These are phyloP conservation scores for Arxiozyma heterogenica DNA, from an alignment of 1,139 yeast genomes.

Conservation along the genomic window DNA sequence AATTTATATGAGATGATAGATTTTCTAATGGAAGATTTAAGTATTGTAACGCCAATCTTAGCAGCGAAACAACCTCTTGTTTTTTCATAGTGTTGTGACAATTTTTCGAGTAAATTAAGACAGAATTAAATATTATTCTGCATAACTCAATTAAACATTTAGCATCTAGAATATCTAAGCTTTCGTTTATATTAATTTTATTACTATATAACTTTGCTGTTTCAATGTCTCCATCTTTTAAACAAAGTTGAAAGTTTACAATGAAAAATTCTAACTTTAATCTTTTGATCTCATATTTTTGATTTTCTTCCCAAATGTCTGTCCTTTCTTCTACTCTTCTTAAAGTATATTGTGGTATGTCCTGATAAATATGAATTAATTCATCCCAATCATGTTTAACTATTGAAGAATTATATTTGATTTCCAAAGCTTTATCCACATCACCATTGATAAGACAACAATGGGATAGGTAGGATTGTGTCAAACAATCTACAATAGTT, in stretches of 20 bases:
- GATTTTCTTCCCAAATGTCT: neutral
- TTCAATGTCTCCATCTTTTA: constrained; percentile 16
- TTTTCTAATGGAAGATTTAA: constrained; percentile 11
- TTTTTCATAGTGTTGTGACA: neutral
- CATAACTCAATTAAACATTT: constrained; percentile 17
- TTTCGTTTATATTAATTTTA: constrained; percentile 11
- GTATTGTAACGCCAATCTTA: constrained; percentile 1
- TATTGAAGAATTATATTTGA: neutral
- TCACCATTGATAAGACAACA: neutral
- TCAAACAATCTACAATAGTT: constrained; percentile 6
- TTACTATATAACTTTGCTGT: constrained; percentile 16
- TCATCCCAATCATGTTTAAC: constrained; percentile 2
- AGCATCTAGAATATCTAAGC: constrained; percentile 7
- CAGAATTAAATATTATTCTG: constrained; percentile 19
- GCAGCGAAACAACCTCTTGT: neutral
- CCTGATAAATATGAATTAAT: constrained; percentile 6
- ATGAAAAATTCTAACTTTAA: constrained; percentile 16
- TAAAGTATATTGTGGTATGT: constrained; percentile 11
- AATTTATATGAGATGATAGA: constrained; percentile 15
- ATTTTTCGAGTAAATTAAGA: constrained; percentile 6
- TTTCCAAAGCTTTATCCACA: neutral
- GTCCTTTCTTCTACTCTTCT: constrained; percentile 6
- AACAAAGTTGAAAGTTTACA: constrained; percentile 12
- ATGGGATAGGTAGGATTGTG: constrained; percentile 1
- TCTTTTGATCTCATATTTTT: constrained; percentile 8